phyloP scores from a whole-genome alignment of 2,329 filamentous ascomycete species.

The Ophiostoma angusticollis region DNA sequence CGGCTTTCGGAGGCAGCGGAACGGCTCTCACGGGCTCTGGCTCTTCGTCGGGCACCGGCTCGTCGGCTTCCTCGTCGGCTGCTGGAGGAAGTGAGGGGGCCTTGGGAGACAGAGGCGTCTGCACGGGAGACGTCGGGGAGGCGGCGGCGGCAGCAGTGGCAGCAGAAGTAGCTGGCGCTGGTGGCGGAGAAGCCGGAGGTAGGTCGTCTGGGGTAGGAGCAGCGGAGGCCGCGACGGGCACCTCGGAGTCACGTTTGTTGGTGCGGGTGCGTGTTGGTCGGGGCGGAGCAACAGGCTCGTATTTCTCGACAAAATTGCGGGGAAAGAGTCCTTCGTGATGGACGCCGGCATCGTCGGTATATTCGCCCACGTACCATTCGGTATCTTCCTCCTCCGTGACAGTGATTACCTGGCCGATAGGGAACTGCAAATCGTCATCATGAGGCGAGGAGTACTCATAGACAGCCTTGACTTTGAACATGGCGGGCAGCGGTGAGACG shows the following conservation, averaged over 20 bases:
- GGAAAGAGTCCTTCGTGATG: conserved; percentile 84
- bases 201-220: conserved; percentile 15
- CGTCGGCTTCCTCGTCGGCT: conserved; percentile 11
- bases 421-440: conserved; percentile 87
- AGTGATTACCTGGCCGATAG: conserved; percentile 76
- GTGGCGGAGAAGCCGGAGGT: conserved; percentile 6
- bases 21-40: conserved; percentile 16
- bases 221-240: conserved; percentile 14
- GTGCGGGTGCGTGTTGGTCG: conserved; percentile 63
- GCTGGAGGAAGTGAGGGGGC: conserved; percentile 9
- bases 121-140: neutral
- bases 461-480: conserved; percentile 94
- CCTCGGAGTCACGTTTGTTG: conserved; percentile 46
- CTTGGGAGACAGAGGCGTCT: conserved; percentile 9
- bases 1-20: conserved; percentile 13
- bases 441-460: conserved; percentile 90
- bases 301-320: conserved; percentile 93
- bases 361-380: conserved; percentile 90
- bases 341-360: conserved; percentile 59
- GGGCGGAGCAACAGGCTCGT: conserved; percentile 81
- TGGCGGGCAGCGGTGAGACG: conserved; percentile 23
- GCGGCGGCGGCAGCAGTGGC: neutral
- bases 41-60: conserved; percentile 19
- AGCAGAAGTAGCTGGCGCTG: conserved; percentile 6
- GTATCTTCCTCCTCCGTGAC: conserved; percentile 85